Conservation (phyloP, 768 basidiomycete genomes). For the Rossbeevera mucosa region DNA sequence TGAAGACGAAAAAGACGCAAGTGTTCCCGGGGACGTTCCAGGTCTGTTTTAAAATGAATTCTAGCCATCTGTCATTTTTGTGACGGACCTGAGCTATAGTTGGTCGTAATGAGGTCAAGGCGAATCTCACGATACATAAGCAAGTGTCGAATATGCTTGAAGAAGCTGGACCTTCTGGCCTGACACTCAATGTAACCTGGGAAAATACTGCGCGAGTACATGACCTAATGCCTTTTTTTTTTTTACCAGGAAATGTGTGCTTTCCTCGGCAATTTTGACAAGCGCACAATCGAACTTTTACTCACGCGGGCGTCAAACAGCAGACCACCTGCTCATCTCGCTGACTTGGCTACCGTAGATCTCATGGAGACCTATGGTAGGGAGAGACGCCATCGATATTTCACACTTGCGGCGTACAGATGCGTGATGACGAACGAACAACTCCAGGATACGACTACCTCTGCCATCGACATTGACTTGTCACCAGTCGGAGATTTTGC, state of each 20-base stretch:
- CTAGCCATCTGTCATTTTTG: background rate
- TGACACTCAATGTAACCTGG: constrained; percentile 62
- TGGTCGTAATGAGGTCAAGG: constrained; percentile 42
- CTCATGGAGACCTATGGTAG: constrained; percentile 80
- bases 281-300: constrained; percentile 78
- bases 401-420: constrained; percentile 66
- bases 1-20: constrained; percentile 37
- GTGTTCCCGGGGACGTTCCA: constrained; percentile 27
- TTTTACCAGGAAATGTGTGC: constrained; percentile 54
- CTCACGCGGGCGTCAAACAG: constrained; percentile 62
- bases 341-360: constrained; percentile 63
- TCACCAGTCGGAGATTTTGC: constrained; percentile 53
- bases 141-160: constrained; percentile 75
- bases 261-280: constrained; percentile 67
- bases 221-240: constrained; percentile 7
- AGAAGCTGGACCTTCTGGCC: constrained; percentile 59
- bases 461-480: constrained; percentile 45
- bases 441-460: constrained; percentile 47
- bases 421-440: constrained; percentile 59
- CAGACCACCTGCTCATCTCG: constrained; percentile 65
- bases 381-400: constrained; percentile 84
- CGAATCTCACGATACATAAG: constrained; percentile 67
- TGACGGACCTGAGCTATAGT: constrained; percentile 17
- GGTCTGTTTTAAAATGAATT: constrained; percentile 24
- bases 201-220: background rate